Base-by-base conservation (phyloP, 1,284 basidiomycete genomes). In the Melampsora medusae region DNA sequence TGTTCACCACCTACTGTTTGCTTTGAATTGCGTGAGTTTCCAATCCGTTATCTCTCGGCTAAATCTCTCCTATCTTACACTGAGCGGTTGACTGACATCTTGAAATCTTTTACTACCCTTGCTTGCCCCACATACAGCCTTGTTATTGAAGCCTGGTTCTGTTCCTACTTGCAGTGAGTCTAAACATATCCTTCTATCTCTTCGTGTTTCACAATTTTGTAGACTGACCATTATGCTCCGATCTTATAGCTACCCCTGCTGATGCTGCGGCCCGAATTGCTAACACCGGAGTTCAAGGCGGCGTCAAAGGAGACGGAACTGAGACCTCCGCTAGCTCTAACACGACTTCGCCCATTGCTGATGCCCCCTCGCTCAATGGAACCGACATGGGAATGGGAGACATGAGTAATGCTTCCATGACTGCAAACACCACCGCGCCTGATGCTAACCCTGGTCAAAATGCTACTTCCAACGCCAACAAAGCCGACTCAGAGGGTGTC, bases 11-110 rank as follows among this genome's bases (percentile, higher is more conserved):
- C 53, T 50, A 49, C 28, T 1, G 61, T 62, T 31, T 75, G 73
- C 38, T 75, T 75, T 50, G 73, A 65, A 25, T 61, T 75, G 59
- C 73, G 73, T 75, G 33, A 46, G 73, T 53, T 67, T 19, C n/a
- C 53, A 64, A 50, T 33, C 38, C 22, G 28, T 25, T 17, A 4
- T 59, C 3, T 17, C 22, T 6, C 28, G 3, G 28, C 28, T 28
- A 28, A 28, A 28, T 28, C 28, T 28, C 28, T 22, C 4, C 22
- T 59, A 4, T 28, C 56, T 25, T 28, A 28, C n/a, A 25, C n/a
- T 59, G 22, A 12, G 9, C 16, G 4, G 10, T 59, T 12, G 10
- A 14, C 38, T 65, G 10, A 65, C 7, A 65, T 25, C 0, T 33
- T 49, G 46, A 31, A 28, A 28, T 28, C 28, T 28, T 28, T 4